These are phyloP conservation scores for Marasmius oreades DNA, from an alignment of 1,284 basidiomycete species.

Conservation along the genomic window DNA sequence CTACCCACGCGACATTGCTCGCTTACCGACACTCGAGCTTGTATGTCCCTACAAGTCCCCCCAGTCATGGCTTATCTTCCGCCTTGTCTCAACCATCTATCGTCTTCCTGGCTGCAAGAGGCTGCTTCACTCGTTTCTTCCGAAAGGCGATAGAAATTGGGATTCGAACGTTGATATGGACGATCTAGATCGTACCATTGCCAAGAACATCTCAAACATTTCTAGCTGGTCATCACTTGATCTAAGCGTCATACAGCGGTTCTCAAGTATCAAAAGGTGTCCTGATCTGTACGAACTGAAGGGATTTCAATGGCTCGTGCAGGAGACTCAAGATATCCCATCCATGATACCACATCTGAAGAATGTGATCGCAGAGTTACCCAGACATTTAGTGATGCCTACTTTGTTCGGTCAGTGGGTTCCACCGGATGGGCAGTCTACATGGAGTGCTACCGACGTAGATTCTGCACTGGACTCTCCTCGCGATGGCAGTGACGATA, in stretches of 20 bases:
- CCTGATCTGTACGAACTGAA: neutral
- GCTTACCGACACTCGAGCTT: neutral
- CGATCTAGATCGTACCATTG: neutral
- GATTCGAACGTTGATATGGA: neutral
- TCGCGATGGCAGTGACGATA: no score
- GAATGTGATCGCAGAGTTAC: neutral
- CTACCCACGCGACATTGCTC: neutral
- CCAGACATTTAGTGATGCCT: neutral
- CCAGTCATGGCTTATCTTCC: neutral
- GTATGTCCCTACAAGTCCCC: slow-evolving; percentile 1
- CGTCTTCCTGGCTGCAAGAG: neutral
- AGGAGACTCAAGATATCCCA: neutral
- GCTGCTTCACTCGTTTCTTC: neutral
- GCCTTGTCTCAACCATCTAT: neutral
- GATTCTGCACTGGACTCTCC: no score
- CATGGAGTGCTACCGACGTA: no score
- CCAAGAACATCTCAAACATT: neutral
- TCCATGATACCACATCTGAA: neutral
- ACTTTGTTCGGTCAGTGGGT: neutral
- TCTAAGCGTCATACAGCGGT: neutral
- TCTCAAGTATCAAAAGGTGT: neutral
- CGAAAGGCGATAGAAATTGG: neutral
- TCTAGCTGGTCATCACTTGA: neutral
- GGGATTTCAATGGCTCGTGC: neutral
- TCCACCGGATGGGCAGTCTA: no score